These are phyloP conservation scores for Cladophialophora carrionii DNA, from an alignment of 2,329 filamentous ascomycete genomes.

Conservation along the genomic window DNA sequence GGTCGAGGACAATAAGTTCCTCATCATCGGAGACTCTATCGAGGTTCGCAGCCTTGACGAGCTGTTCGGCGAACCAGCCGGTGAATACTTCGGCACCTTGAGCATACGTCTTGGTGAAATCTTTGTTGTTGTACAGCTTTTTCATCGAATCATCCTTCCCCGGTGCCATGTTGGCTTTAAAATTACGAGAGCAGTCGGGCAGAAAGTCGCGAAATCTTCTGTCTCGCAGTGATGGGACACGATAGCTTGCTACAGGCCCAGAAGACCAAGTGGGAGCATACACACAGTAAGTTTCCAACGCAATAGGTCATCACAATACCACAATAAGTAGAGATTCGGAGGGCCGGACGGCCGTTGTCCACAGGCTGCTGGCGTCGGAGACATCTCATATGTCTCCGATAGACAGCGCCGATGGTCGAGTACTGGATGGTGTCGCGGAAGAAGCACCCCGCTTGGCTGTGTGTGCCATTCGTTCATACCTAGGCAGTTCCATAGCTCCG, in stretches of 20 bases:
- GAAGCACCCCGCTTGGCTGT: too few species aligned
- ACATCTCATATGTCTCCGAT: conserved; percentile 14
- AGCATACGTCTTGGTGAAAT: conserved; percentile 23
- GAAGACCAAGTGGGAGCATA: background rate
- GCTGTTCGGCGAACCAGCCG: conserved; percentile 39
- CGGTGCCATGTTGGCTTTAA: conserved; percentile 14
- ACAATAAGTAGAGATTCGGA: background rate
- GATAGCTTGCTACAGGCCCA: background rate
- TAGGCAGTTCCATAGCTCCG: too few species aligned
- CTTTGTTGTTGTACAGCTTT: conserved; percentile 14
- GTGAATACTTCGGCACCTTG: conserved; percentile 42
- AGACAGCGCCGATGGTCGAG: background rate
- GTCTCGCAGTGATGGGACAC: background rate
- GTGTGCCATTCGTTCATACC: too few species aligned
- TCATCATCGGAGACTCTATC: conserved; percentile 28
- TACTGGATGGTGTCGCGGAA: background rate
- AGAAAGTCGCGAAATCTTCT: background rate
- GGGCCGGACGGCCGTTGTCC: background rate
- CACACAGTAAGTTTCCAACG: background rate
- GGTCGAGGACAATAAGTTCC: conserved; percentile 53
- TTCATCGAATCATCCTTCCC: background rate
- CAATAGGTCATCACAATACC: background rate
- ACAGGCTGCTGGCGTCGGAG: conserved; percentile 1
- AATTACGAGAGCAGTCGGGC: background rate
- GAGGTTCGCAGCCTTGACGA: conserved; percentile 42